Percentiles rank a stretch among this genome's conserved stretches.
Conservation (phyloP, 306 rosid genomes). For the Psophocarpus tetragonolobus region DNA sequence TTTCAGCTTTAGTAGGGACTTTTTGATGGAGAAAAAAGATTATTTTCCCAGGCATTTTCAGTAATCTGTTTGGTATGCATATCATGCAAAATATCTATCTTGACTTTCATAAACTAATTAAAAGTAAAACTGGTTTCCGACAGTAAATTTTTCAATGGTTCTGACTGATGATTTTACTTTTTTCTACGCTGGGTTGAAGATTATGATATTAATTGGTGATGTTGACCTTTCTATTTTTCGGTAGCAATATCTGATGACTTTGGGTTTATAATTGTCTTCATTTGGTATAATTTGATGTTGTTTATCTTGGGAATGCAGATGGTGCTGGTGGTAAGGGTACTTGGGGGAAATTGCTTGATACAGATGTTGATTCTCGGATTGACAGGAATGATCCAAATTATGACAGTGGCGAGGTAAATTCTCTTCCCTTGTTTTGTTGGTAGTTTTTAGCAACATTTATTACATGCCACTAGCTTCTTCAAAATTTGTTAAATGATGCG, state of each 20-base stretch:
- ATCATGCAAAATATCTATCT: neutral
- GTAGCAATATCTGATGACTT: neutral
- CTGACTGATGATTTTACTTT: neutral
- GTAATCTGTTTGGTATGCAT: neutral
- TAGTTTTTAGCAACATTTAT: neutral
- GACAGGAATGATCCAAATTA: constrained; percentile 51
- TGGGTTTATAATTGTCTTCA: neutral
- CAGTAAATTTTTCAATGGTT: neutral
- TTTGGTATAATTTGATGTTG: neutral
- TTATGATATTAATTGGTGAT: neutral
- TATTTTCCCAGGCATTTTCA: neutral
- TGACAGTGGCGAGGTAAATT: constrained; percentile 50
- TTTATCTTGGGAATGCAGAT: constrained; percentile 33
- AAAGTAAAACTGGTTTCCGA: neutral
- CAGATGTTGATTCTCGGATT: constrained; percentile 39
- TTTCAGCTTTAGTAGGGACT: neutral
- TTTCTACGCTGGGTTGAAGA: neutral
- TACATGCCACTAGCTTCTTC: neutral
- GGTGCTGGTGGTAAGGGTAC: constrained; percentile 58
- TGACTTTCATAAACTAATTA: neutral
- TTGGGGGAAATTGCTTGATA: constrained; percentile 51
- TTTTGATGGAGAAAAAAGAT: neutral
- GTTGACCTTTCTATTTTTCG: neutral
- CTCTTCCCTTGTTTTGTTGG: neutral
- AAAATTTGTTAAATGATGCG: neutral